Conservation (phyloP, 345 rosid genomes). For the Salix udensis region DNA sequence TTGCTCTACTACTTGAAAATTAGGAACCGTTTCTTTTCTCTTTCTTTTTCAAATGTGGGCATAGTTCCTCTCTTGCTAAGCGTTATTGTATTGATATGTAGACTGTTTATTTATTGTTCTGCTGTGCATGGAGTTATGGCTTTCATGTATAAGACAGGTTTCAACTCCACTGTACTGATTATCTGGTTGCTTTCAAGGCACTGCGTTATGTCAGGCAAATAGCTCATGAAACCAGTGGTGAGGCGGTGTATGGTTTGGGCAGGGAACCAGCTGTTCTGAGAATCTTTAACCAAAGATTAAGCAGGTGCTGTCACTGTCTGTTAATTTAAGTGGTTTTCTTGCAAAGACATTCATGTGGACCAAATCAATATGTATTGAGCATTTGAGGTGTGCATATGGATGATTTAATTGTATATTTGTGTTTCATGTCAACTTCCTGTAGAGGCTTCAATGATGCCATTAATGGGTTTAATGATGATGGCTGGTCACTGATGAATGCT, state of each 20-base stretch:
- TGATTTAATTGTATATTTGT: not conserved
- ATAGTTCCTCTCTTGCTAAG: not conserved
- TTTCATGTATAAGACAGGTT: not conserved
- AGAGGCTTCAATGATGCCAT: conserved; percentile 95
- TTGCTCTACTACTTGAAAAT: not conserved
- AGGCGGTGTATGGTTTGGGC: conserved; percentile 90
- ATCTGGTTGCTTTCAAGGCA: conserved; percentile 48
- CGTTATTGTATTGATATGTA: not conserved
- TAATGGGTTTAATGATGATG: conserved; percentile 90
- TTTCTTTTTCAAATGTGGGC: no score
- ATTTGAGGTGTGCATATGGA: not conserved
- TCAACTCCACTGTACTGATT: conserved; percentile 11
- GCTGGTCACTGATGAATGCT: conserved; percentile 79
- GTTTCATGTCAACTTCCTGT: conserved; percentile 13
- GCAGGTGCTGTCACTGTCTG: conserved; percentile 52
- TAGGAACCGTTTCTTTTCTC: not conserved
- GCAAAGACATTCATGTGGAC: not conserved
- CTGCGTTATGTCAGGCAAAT: conserved; percentile 76
- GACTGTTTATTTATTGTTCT: not conserved
- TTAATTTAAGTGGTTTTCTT: not conserved
- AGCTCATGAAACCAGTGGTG: conserved; percentile 96
- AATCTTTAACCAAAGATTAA: conserved; percentile 91
- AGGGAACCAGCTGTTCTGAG: conserved; percentile 93
- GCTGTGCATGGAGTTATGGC: not conserved
- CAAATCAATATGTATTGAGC: not conserved